Conservation (phyloP, 2,329 filamentous ascomycete genomes). For the Botrytis deweyae region DNA sequence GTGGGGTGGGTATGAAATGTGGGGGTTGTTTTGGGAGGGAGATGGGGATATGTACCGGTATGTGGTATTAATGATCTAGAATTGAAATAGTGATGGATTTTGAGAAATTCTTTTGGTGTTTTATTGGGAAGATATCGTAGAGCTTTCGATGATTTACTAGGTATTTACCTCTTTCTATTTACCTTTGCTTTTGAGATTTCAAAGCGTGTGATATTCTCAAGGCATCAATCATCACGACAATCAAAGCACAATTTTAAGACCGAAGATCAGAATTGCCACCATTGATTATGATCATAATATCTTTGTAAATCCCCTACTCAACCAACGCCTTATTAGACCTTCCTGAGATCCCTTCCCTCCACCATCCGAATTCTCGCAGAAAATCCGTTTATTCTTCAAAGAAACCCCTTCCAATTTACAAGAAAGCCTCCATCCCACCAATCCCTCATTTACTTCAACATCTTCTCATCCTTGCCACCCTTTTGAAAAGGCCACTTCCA, state of each 20-base stretch:
- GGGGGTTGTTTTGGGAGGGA: no score
- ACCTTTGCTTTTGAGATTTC: neutral
- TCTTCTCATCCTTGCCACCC: slow-evolving; percentile 13
- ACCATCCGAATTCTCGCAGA: neutral
- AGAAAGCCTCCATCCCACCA: neutral
- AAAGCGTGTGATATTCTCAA: rapidly evolving
- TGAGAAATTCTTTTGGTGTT: neutral
- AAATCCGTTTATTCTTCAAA: neutral
- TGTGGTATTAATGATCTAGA: no score
- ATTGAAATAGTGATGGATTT: neutral
- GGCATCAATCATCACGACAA: neutral
- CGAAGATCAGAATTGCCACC: neutral
- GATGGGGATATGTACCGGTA: no score
- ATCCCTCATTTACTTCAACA: neutral
- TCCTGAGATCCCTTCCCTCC: neutral
- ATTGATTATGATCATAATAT: neutral
- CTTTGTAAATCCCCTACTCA: neutral
- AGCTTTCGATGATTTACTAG: neutral
- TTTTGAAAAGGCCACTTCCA: slow-evolving; percentile 37
- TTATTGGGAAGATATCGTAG: neutral
- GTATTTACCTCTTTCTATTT: neutral
- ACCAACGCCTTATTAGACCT: neutral
- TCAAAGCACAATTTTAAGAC: neutral
- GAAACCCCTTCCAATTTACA: neutral
- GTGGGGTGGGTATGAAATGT: no score